Base-by-base conservation (phyloP, 805 yeast species). In the Candida endomychidarum region DNA sequence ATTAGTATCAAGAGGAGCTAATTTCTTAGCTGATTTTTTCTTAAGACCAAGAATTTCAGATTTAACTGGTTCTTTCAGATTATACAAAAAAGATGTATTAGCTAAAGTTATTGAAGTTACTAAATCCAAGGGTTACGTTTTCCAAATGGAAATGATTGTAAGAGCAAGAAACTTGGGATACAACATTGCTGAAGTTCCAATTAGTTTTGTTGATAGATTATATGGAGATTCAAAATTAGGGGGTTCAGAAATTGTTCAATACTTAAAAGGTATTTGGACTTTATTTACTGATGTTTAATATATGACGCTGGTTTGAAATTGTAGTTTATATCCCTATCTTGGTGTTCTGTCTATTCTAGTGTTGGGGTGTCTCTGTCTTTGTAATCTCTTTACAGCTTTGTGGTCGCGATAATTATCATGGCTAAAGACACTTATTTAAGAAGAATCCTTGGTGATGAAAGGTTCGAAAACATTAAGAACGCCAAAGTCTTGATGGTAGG, bases 131-230 rank as follows among this genome's bases (percentile, higher is more conserved):
- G 91, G 91, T 37, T 83, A 84, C 53, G 91, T 84, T 29, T 83
- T 83, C 77, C 91, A 83, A 66, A 83, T 83, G 91, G 91, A 83
- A 64, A 83, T 83, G 89, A 81, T 83, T 78, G 91, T 83, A 17
- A 77, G 91, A 50, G 91, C 91, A 28, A 74, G 86, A 57, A 70
- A 81, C n/a, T 64, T 81, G 58, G 83, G 82, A n/a, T 81, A 74
- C 64, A 70, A 77, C 12, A 81, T 83, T 50, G 90, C 84, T 21
- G 91, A 83, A 59, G 89, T 83, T 22, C 90, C 90, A 35, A 83
- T 83, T 51, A 75, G 80, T 46, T 83, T 84, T 54, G 91, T 83
- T 28, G 91, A 83, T 63, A 74, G 91, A 60, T 69, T 83, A 45
- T 83, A 83, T 52, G 91, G 91, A 34, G 90, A 83, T 61, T 72